phyloP scores from a whole-genome alignment of 2,329 filamentous ascomycete genomes.

The Alternaria conjuncta region DNA sequence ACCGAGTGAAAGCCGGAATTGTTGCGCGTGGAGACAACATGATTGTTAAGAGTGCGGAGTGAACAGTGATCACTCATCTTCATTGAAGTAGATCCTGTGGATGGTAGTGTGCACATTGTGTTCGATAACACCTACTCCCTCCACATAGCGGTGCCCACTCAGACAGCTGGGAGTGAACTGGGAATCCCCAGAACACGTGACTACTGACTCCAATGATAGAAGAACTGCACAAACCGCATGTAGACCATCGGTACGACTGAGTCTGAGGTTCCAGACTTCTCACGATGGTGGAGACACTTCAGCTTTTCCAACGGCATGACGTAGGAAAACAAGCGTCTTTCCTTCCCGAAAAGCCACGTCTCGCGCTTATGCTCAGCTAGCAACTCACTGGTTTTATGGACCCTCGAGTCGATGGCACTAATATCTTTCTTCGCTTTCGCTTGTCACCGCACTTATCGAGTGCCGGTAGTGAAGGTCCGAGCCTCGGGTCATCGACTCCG shows the following conservation, averaged over 20 bases:
- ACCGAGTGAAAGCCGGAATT: neutral
- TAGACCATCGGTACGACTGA: neutral
- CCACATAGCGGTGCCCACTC: neutral
- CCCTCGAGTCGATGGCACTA: conserved; percentile 3
- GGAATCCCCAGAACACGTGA: neutral
- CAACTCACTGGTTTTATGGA: neutral
- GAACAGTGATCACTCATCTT: neutral
- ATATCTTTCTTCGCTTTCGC: neutral
- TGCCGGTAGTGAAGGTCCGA: neutral
- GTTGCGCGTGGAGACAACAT: neutral
- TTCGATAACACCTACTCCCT: neutral
- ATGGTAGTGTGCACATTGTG: neutral
- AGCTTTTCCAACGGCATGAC: neutral
- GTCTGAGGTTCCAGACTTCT: neutral
- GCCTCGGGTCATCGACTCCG: neutral
- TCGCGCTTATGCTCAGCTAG: neutral
- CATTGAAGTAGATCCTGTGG: neutral
- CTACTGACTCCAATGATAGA: neutral
- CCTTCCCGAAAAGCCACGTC: neutral
- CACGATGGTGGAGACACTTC: neutral
- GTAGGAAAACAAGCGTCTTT: neutral
- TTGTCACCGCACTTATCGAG: neutral
- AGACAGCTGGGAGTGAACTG: neutral
- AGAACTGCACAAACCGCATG: neutral
- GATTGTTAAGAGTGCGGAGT: neutral